These are phyloP conservation scores for Fusarium fujikuroi DNA, from an alignment of 2,329 filamentous ascomycete genomes.

Conservation along the genomic window DNA sequence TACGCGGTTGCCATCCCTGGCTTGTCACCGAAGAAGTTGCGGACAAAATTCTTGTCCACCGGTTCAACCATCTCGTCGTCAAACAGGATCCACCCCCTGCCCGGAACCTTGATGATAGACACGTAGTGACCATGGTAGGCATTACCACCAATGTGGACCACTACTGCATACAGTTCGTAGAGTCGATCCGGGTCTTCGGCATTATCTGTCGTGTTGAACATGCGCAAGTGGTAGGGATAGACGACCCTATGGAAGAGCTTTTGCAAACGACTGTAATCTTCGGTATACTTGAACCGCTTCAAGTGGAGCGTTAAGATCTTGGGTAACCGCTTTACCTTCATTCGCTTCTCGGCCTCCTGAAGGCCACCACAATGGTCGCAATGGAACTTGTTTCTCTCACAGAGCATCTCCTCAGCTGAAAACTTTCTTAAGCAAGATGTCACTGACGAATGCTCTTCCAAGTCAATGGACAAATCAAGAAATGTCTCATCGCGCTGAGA, in stretches of 20 bases:
- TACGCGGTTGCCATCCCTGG: constrained; percentile 93
- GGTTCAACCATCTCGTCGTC: constrained; percentile 99
- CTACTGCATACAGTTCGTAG: constrained; percentile 96
- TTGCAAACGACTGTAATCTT: constrained; percentile 91
- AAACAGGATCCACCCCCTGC: constrained; percentile 94
- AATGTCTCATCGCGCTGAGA: constrained; percentile 97
- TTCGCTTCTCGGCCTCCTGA: constrained; percentile 97
- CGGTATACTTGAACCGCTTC: constrained; percentile 98
- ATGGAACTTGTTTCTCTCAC: constrained; percentile 98
- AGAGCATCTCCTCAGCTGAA: constrained; percentile 97
- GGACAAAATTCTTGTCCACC: constrained; percentile 94
- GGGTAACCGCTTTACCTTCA: constrained; percentile 97
- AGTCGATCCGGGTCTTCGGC: constrained; percentile 91
- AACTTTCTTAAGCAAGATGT: constrained; percentile 96
- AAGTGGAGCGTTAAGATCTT: constrained; percentile 92
- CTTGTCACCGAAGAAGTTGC: constrained; percentile 96
- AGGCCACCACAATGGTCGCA: constrained; percentile 97
- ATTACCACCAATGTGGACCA: constrained; percentile 96
- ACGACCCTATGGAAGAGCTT: constrained; percentile 97
- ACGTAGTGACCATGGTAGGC: constrained; percentile 99
- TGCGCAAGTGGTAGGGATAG: constrained; percentile 93
- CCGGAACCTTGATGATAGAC: constrained; percentile 96
- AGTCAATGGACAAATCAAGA: constrained; percentile 92
- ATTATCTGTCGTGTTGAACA: constrained; percentile 98
- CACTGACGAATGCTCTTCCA: constrained; percentile 95